Conservation (phyloP, 2,329 filamentous ascomycete species). For the Intubia oerlemansii region DNA sequence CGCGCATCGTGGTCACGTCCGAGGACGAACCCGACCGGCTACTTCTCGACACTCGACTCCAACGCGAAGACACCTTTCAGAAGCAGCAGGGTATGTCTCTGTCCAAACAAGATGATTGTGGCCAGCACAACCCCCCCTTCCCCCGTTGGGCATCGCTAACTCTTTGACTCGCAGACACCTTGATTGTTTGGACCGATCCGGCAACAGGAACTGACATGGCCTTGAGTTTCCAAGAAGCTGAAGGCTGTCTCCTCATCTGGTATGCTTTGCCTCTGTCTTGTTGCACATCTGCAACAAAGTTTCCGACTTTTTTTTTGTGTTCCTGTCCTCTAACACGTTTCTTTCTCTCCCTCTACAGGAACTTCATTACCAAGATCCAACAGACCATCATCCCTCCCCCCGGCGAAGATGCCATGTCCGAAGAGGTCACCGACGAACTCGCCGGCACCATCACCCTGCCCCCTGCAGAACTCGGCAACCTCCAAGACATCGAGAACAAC, state of each 20-base stretch:
- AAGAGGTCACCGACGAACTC: constrained; percentile 62
- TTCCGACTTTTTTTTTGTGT: too few species aligned
- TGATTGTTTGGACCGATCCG: constrained; percentile 94
- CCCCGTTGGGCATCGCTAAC: constrained; percentile 8
- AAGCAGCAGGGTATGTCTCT: constrained; percentile 69
- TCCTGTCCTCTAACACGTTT: too few species aligned
- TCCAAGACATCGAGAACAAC: constrained; percentile 64
- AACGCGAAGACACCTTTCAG: constrained; percentile 89
- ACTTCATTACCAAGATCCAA: constrained; percentile 76
- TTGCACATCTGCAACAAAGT: neutral
- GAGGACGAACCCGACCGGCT: constrained; percentile 75
- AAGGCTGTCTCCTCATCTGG: constrained; percentile 88
- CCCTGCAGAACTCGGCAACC: constrained; percentile 56
- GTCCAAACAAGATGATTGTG: neutral
- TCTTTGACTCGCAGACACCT: constrained; percentile 48
- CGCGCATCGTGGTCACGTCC: constrained; percentile 75
- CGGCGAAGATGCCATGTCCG: constrained; percentile 67
- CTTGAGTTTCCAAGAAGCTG: constrained; percentile 90
- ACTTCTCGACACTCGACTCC: constrained; percentile 73
- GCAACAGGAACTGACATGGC: constrained; percentile 82
- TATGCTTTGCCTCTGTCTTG: constrained; percentile 17
- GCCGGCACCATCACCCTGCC: constrained; percentile 52
- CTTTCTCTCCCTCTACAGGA: constrained; percentile 40
- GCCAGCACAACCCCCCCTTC: constrained; percentile 4
- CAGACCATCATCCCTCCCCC: constrained; percentile 33